Evolutionary conservation across 1,139 yeast genomes (phyloP).

Genomic region (Blastobotrys elegans): DNA sequence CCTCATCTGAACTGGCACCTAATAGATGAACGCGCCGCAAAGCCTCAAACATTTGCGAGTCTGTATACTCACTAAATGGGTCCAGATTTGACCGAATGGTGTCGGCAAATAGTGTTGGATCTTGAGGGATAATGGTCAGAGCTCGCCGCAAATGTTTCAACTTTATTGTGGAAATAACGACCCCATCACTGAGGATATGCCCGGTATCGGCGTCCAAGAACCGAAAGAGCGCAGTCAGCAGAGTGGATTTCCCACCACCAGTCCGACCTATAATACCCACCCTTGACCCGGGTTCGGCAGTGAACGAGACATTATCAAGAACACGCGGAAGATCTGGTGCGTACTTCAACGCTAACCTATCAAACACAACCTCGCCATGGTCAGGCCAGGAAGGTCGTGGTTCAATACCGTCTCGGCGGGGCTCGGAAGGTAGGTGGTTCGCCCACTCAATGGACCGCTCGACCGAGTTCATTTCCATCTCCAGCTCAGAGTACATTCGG

Average conservation of each 20-base stretch:
- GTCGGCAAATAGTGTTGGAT: conserved; percentile 35
- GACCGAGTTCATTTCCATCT: conserved; percentile 74
- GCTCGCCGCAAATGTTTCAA: conserved; percentile 50
- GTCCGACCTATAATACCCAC: conserved; percentile 74
- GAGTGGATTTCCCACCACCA: conserved; percentile 72
- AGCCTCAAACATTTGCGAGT: conserved; percentile 43
- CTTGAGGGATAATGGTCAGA: conserved; percentile 63
- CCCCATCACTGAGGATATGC: conserved; percentile 49
- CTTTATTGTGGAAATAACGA: conserved; percentile 46
- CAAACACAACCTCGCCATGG: conserved; percentile 51
- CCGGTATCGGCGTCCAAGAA: conserved; percentile 52
- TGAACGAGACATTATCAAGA: conserved; percentile 47
- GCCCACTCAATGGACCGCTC: conserved; percentile 47
- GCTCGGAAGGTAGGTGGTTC: conserved; percentile 56
- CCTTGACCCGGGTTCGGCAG: conserved; percentile 47
- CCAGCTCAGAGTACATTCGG: conserved; percentile 60
- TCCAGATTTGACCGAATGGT: conserved; percentile 59
- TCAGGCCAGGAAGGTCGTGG: conserved; percentile 48
- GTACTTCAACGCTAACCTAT: conserved; percentile 57
- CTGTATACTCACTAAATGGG: conserved; percentile 49
- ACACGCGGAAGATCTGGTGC: conserved; percentile 71
- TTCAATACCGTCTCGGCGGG: conserved; percentile 40
- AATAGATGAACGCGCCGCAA: conserved; percentile 9
- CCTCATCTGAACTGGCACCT: neutral
- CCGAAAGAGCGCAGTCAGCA: conserved; percentile 59